Evolutionary conservation across 257 asterid genomes (phyloP), one percentile per base, ranked within the genome.

Genomic region (Petrea volubilis): DNA sequence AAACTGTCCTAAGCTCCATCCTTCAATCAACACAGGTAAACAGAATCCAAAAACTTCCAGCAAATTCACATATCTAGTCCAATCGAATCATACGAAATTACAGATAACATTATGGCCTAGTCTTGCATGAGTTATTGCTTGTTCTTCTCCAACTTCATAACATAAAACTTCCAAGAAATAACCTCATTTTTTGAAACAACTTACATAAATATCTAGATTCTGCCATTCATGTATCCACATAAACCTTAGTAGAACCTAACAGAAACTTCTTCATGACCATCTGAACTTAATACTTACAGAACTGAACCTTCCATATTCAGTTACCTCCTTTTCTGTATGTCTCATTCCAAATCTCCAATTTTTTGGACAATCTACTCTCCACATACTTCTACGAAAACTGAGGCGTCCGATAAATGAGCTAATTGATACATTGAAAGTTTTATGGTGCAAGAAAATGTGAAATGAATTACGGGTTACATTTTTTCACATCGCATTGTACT

Each of bases 321-420:
- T 34, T 18, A 33, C 34, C 31, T 20, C 47, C 6, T 40, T 28
- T 27, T 44, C 25, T 43, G 31, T n/a, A 27, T 31, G 9, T 7
- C 38, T 51, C 44, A 40, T 71, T 58, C 49, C 40, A 53, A 28
- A 60, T 44, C 25, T 14, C 67, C 43, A 64, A 60, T 44, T 31
- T 47, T 11, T 51, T 17, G 4, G 17, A 73, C 11, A 46, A 57
- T 31, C 60, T 29, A 51, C 27, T n/a, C 13, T 1, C 52, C 1
- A 31, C 17, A 40, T 47, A 70, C 71, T 36, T 57, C 70, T 41
- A 17, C 3, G 31, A 58, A 20, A 43, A 52, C 13, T 5, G 47
- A 33, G n/a, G 52, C 1, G 29, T 31, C 67, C 14, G 47, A 17
- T 7, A 27, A 65, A 58, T 29, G 57, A 59, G 44, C 68, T 36